phyloP scores from a whole-genome alignment of 768 basidiomycete species.

The Russula dissimulans region DNA sequence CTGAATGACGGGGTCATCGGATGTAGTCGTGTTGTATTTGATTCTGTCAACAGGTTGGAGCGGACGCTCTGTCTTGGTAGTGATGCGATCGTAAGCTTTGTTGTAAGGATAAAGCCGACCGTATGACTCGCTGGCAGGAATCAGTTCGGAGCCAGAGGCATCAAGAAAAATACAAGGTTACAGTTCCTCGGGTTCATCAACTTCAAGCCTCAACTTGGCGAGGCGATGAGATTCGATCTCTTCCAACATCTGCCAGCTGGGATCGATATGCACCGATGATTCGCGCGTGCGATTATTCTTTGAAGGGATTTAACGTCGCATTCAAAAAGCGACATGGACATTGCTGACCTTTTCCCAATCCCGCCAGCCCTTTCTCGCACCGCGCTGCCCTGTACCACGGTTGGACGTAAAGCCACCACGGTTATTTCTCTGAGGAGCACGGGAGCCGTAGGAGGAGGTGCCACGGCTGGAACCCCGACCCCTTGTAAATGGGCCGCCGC shows the following conservation, averaged over 20 bases:
- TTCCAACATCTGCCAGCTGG: conserved; percentile 91
- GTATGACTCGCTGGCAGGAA: conserved; percentile 56
- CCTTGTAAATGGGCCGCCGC: conserved; percentile 56
- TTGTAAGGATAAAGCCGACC: conserved; percentile 91
- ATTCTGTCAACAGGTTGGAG: conserved; percentile 90
- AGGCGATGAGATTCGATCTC: conserved; percentile 95
- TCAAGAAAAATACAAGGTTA: conserved; percentile 32
- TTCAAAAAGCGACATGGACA: not conserved
- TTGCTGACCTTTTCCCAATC: conserved; percentile 84
- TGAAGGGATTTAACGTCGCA: conserved; percentile 1
- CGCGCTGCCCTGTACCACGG: conserved; percentile 41
- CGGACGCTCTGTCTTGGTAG: conserved; percentile 84
- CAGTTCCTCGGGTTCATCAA: conserved; percentile 88
- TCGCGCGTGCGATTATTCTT: conserved; percentile 80
- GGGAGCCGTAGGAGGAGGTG: conserved; percentile 31
- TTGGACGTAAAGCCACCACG: conserved; percentile 33
- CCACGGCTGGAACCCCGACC: conserved; percentile 37
- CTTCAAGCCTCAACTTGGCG: conserved; percentile 84
- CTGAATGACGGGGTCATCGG: conserved; percentile 95
- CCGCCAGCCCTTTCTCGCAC: conserved; percentile 73
- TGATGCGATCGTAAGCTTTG: conserved; percentile 90
- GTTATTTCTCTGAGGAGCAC: conserved; percentile 37
- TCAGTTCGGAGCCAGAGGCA: not conserved
- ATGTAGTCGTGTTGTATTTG: conserved; percentile 95
- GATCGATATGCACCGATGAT: conserved; percentile 86